phyloP scores from a whole-genome alignment of 352 stramenopile species.

The Salisapilia sapeloensis region DNA sequence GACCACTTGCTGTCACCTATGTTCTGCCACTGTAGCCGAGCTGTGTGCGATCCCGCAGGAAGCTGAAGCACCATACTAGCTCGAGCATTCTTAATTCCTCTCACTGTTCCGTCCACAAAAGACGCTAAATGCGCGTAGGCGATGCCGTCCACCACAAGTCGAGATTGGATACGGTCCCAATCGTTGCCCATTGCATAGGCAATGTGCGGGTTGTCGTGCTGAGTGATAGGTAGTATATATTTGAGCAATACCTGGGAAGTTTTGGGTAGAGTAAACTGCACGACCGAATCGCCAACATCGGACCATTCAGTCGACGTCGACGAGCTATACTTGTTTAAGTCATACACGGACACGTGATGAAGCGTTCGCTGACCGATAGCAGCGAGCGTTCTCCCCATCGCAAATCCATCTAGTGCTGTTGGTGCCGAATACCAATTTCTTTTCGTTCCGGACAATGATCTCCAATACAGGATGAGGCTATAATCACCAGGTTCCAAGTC shows the following conservation, averaged over 20 bases:
- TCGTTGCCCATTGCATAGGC: conserved; percentile 16
- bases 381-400: conserved; percentile 38
- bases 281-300: conserved; percentile 54
- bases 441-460: conserved; percentile 17
- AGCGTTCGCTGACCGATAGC: conserved; percentile 26
- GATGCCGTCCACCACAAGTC: conserved; percentile 47
- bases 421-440: conserved; percentile 48
- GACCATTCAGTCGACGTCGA: conserved; percentile 29
- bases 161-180: conserved; percentile 39
- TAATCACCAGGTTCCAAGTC: conserved; percentile 49
- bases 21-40: conserved; percentile 61
- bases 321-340: conserved; percentile 18
- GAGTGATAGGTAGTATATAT: conserved; percentile 54
- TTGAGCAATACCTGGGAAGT: conserved; percentile 36
- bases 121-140: conserved; percentile 50
- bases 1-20: conserved; percentile 45
- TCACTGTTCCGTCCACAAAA: conserved; percentile 42
- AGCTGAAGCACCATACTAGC: conserved; percentile 49
- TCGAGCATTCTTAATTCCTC: conserved; percentile 49
- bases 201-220: conserved; percentile 59
- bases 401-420: conserved; percentile 43
- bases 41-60: conserved; percentile 31
- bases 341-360: conserved; percentile 35
- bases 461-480: conserved; percentile 40
- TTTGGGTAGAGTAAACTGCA: conserved; percentile 47